These are phyloP conservation scores for Triangularia verruculosa DNA, from an alignment of 2,329 filamentous ascomycete species.

Conservation along the genomic window DNA sequence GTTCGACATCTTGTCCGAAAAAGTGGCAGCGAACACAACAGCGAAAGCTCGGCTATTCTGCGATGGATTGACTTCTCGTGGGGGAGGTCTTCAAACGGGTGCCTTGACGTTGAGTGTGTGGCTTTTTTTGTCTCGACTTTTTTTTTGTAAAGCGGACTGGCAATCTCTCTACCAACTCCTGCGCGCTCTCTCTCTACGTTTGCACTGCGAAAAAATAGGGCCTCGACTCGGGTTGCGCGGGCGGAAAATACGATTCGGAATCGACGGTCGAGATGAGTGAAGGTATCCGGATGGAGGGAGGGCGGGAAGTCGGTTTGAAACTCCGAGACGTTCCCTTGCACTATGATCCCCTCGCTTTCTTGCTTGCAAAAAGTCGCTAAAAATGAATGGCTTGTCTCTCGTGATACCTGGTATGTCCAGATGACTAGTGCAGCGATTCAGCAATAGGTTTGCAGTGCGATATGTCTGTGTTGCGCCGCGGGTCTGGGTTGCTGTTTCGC, in stretches of 20 bases:
- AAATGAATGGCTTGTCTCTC: conserved; percentile 11
- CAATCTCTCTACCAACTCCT: conserved; percentile 1
- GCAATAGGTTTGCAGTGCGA: conserved; percentile 3
- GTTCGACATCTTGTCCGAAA: conserved; percentile 54
- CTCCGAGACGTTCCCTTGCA: neutral
- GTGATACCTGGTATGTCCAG: conserved; percentile 26
- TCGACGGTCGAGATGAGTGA: neutral
- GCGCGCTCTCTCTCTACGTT: neutral
- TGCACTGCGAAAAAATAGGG: neutral
- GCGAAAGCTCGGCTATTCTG: conserved; percentile 3
- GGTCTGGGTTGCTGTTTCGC: conserved; percentile 23
- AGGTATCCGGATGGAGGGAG: neutral
- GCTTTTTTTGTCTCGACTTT: neutral
- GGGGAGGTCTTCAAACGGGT: neutral
- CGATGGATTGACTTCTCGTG: conserved; percentile 10
- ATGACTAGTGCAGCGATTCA: conserved; percentile 14
- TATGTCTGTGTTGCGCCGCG: conserved; percentile 24
- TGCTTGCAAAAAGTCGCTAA: conserved; percentile 11
- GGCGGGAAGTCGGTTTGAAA: neutral
- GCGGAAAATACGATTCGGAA: neutral
- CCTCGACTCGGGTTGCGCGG: neutral
- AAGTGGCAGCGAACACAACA: conserved; percentile 3
- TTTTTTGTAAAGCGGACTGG: neutral
- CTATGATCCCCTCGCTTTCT: neutral
- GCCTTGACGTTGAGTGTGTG: conserved; percentile 4